Evolutionary conservation across 352 stramenopile species (phyloP).

Genomic region (Pythium grandisporangium): DNA sequence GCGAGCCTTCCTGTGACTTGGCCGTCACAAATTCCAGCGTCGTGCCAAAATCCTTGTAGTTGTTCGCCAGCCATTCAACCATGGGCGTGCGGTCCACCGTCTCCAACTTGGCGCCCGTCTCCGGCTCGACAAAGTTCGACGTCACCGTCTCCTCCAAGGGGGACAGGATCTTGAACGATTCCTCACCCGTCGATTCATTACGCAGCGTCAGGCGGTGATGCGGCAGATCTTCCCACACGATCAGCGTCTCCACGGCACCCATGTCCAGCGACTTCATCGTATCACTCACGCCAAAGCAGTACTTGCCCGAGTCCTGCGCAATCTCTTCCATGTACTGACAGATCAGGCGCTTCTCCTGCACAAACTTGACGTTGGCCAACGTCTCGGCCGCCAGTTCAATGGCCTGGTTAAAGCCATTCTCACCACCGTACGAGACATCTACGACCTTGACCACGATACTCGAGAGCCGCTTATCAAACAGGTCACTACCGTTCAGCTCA

Average conservation of each 20-base stretch:
- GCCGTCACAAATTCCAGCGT: slow-evolving; percentile 99
- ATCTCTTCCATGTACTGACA: slow-evolving; percentile 99
- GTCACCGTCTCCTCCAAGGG: slow-evolving; percentile 89
- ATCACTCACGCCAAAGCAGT: slow-evolving; percentile 98
- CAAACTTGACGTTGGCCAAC: slow-evolving; percentile 98
- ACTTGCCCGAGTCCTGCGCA: slow-evolving; percentile 97
- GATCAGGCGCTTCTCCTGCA: slow-evolving; percentile 99
- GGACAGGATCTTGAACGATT: slow-evolving; percentile 76
- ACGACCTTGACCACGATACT: slow-evolving; percentile 99
- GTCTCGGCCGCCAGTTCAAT: slow-evolving; percentile 98
- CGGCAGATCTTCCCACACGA: slow-evolving; percentile 99
- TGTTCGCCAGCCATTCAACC: slow-evolving; percentile 99
- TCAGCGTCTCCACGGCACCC: slow-evolving; percentile 98
- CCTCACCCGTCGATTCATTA: slow-evolving; percentile 89
- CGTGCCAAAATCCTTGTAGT: slow-evolving; percentile 99
- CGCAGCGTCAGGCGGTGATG: slow-evolving; percentile 91
- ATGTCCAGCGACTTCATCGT: slow-evolving; percentile 98
- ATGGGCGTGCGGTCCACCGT: slow-evolving; percentile 94
- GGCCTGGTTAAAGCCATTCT: slow-evolving; percentile 99
- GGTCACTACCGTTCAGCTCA: slow-evolving; percentile 92
- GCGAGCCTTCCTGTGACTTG: slow-evolving; percentile 95
- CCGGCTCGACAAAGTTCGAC: slow-evolving; percentile 93
- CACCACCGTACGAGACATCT: slow-evolving; percentile 98
- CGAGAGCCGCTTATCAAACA: slow-evolving; percentile 95
- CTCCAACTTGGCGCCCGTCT: slow-evolving; percentile 96